Percentiles rank a stretch among this genome's conserved stretches.
Conservation (phyloP, 2,329 filamentous ascomycete genomes). For the Nothomitra cinnamomea region DNA sequence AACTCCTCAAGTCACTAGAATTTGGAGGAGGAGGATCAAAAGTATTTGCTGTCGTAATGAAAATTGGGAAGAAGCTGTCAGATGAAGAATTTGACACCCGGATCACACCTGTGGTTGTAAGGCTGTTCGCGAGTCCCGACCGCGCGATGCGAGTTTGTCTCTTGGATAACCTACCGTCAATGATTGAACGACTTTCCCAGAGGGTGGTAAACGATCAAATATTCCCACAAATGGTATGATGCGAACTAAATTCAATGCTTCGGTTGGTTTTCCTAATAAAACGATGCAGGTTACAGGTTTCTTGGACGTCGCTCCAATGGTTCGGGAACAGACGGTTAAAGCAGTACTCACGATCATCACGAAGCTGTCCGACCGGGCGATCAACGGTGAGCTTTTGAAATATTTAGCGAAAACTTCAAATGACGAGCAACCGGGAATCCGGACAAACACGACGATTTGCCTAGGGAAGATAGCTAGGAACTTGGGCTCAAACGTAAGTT, state of each 20-base stretch:
- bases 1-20: conserved; percentile 95
- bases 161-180: conserved; percentile 70
- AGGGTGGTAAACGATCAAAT: conserved; percentile 92
- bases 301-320: conserved; percentile 75
- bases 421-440: conserved; percentile 90
- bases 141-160: conserved; percentile 81
- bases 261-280: neutral
- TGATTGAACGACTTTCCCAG: conserved; percentile 80
- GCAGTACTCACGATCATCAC: conserved; percentile 73
- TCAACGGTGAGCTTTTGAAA: conserved; percentile 84
- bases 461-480: conserved; percentile 90
- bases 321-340: conserved; percentile 91
- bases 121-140: conserved; percentile 81
- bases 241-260: neutral
- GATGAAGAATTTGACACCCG: conserved; percentile 78
- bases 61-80: conserved; percentile 73
- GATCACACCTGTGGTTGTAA: conserved; percentile 71
- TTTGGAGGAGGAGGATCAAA: conserved; percentile 92
- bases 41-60: conserved; percentile 74
- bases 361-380: conserved; percentile 80
- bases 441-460: conserved; percentile 96
- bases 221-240: conserved; percentile 70
- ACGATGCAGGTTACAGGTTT: conserved; percentile 65
- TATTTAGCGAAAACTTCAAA: conserved; percentile 92
- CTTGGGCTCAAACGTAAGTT: conserved; percentile 43